These are phyloP conservation scores for Crithidia sp. DNA, from an alignment of 208 protist species.

Conservation along the genomic window DNA sequence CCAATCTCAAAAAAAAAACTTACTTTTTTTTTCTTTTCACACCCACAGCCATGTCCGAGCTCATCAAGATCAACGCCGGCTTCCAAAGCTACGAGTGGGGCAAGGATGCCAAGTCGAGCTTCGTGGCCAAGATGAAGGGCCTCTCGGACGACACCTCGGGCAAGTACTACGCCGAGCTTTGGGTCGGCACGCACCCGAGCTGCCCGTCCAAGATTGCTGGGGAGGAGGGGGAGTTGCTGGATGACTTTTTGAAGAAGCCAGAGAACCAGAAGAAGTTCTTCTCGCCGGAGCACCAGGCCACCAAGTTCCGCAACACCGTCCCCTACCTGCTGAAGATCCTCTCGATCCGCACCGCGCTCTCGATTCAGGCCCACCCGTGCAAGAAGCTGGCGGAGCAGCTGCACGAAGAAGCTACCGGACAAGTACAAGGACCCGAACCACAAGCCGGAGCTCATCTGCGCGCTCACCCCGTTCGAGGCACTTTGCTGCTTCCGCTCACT, in stretches of 20 bases:
- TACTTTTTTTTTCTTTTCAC: neutral
- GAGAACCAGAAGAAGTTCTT: slow-evolving; percentile 56
- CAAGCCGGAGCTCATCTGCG: slow-evolving; percentile 97
- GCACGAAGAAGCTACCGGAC: slow-evolving; percentile 81
- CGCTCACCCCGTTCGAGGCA: slow-evolving; percentile 94
- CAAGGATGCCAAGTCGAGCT: slow-evolving; percentile 77
- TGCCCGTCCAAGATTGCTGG: slow-evolving; percentile 78
- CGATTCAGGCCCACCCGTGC: slow-evolving; percentile 98
- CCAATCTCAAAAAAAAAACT: slow-evolving; percentile 8
- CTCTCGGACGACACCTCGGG: slow-evolving; percentile 50
- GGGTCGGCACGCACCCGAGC: slow-evolving; percentile 97
- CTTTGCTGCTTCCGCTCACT: slow-evolving; percentile 96
- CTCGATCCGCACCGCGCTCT: slow-evolving; percentile 95
- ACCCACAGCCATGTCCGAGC: slow-evolving; percentile 32
- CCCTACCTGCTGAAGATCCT: slow-evolving; percentile 98
- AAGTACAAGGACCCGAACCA: slow-evolving; percentile 99
- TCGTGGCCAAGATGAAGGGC: slow-evolving; percentile 82
- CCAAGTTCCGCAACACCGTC: slow-evolving; percentile 68
- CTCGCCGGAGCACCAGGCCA: slow-evolving; percentile 52
- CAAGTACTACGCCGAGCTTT: slow-evolving; percentile 95
- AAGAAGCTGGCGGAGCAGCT: slow-evolving; percentile 93
- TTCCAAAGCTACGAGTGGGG: slow-evolving; percentile 90
- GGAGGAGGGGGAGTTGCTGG: slow-evolving; percentile 51
- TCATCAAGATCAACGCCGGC: slow-evolving; percentile 67
- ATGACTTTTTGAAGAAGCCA: slow-evolving; percentile 54